Base-by-base conservation (phyloP, 495 filamentous ascomycete genomes). In the Evansstolkia leycettana region DNA sequence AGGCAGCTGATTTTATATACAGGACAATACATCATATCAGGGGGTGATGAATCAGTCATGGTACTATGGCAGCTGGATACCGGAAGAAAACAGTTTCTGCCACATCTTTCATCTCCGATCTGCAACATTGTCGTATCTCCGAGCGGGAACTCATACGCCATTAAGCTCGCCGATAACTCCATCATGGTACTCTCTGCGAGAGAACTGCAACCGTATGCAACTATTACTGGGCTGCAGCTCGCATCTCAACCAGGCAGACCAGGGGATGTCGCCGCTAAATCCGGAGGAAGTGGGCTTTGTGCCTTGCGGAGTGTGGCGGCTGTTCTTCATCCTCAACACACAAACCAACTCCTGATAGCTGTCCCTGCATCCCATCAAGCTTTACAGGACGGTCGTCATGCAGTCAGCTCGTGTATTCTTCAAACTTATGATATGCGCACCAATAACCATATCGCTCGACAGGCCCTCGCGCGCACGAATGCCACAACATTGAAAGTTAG, bases 11-110 rank as follows among this genome's bases (percentile, higher is more conserved):
- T 34, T 6, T 36, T 14, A 28, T 47, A 41, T 34, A 14, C 35
- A 94, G 87, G 88, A n/a, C 89, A 94, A 46, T 98, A 98, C 50
- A 54, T 96, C 20, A 78, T 98, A 20, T 96, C 90, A 27, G 90
- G 90, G 39, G 92, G 90, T 7, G 70, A 74, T 9, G 90, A 96
- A 55, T 85, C 84, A 1, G 86, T 90, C 3, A 61, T 99, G 32
- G 82, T 95, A 11, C 58, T 94, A n/a, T 99, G 88, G 87, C 90
- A 99, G 53, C 58, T 96, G 13, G 84, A 90, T 40, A 94, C 89
- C 1, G 76, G 75, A 19, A 75, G 75, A 40, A 74, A 73, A 44
- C 78, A 89, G 46, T 81, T 72, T 52, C 60, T 99, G 6, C 90
- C 90, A 1, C 87, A 99, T 67, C 69, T 99, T 25, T 80, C 80